Evolutionary conservation across 2,329 filamentous ascomycete genomes (phyloP).

Genomic region (Colletotrichum chlorophyti): DNA sequence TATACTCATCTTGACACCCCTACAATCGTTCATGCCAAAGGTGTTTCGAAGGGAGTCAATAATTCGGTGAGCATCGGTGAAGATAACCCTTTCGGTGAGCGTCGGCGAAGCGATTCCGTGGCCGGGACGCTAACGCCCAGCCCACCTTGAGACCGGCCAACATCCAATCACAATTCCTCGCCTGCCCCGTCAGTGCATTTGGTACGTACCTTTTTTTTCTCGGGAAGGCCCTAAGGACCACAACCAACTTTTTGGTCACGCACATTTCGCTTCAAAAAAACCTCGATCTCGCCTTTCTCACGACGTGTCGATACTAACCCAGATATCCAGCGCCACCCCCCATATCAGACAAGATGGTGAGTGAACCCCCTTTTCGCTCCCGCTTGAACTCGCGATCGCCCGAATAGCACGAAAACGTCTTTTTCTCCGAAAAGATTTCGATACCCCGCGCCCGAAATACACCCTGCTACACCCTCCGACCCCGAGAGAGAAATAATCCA

Average conservation of each 20-base stretch:
- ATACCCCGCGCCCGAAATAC: slow-evolving; percentile 12
- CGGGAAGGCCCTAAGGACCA: too few species aligned
- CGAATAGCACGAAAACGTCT: slow-evolving; percentile 8
- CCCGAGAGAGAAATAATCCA: slow-evolving; percentile 14
- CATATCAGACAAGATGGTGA: slow-evolving; percentile 30
- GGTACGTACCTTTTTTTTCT: too few species aligned
- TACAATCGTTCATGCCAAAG: too few species aligned
- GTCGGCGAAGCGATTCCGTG: too few species aligned
- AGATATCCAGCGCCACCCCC: slow-evolving; percentile 29
- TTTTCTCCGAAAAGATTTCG: slow-evolving; percentile 8
- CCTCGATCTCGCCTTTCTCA: slow-evolving; percentile 8
- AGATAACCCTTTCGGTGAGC: too few species aligned
- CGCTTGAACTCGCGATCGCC: slow-evolving; percentile 11
- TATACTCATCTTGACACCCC: too few species aligned
- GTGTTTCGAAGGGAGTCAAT: too few species aligned
- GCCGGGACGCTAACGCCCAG: too few species aligned
- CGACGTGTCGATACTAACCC: slow-evolving; percentile 29
- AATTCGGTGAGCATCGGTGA: too few species aligned
- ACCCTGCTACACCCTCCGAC: not conserved
- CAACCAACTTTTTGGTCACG: not conserved
- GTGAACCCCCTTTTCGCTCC: slow-evolving; percentile 19
- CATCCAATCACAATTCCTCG: slow-evolving; percentile 4
- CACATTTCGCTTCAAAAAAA: not conserved
- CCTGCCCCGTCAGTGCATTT: not conserved
- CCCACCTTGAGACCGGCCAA: too few species aligned